These are phyloP conservation scores for Fusarium goolgardi DNA, from an alignment of 2,329 filamentous ascomycete species.

Conservation along the genomic window DNA sequence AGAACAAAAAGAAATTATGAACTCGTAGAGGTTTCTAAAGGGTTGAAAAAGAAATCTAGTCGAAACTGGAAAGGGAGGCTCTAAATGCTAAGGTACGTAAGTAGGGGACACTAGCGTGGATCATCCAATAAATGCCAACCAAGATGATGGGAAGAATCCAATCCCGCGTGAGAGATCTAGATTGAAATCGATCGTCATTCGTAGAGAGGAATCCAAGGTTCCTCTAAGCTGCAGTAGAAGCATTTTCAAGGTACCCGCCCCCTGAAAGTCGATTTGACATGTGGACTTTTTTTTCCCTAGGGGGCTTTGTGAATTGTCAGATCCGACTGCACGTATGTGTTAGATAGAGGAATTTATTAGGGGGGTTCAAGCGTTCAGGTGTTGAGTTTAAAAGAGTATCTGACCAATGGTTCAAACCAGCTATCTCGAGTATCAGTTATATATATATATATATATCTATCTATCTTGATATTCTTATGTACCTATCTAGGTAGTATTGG, in stretches of 20 bases:
- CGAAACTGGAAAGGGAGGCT: slow-evolving; percentile 22
- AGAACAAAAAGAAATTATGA: slow-evolving; percentile 16
- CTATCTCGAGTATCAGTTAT: neutral
- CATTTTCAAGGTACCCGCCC: slow-evolving; percentile 20
- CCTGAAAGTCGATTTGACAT: slow-evolving; percentile 33
- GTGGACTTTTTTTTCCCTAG: slow-evolving; percentile 1
- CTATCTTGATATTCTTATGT: no score
- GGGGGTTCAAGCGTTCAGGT: neutral
- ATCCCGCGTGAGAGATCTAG: slow-evolving; percentile 30
- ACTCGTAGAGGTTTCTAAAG: slow-evolving; percentile 28
- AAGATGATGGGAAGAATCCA: slow-evolving; percentile 22
- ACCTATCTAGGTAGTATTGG: no score
- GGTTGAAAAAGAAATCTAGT: slow-evolving; percentile 9
- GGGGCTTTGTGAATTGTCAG: slow-evolving; percentile 2
- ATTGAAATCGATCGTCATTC: slow-evolving; percentile 29
- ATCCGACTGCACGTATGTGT: neutral
- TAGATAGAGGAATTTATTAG: neutral
- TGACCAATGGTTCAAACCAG: neutral
- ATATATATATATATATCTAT: no score
- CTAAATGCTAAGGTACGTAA: slow-evolving; percentile 11
- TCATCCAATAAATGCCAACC: slow-evolving; percentile 22
- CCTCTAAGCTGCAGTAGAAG: slow-evolving; percentile 14
- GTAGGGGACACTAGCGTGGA: slow-evolving; percentile 17
- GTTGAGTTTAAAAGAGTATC: neutral
- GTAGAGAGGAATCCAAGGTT: slow-evolving; percentile 8